Evolutionary conservation across 1,284 basidiomycete species (phyloP).

Genomic region (Ceratobasidium sp.): DNA sequence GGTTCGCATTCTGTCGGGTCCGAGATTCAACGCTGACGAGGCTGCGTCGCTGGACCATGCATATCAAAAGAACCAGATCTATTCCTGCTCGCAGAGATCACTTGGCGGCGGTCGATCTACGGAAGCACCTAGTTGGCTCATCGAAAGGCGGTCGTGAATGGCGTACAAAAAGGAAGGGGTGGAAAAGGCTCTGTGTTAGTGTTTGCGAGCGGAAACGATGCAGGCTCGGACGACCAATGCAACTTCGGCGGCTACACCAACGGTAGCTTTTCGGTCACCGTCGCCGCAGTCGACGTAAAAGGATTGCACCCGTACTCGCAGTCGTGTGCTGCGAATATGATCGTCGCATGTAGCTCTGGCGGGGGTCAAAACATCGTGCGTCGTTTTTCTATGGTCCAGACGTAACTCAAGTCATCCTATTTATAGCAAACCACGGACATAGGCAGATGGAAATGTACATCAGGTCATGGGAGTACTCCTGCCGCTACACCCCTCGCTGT

Average conservation of each 20-base stretch:
- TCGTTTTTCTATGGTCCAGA: conserved; percentile 48
- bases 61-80: conserved; percentile 93
- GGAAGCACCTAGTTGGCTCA: conserved; percentile 94
- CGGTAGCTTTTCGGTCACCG: conserved; percentile 95
- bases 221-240: conserved; percentile 92
- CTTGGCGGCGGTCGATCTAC: conserved; percentile 95
- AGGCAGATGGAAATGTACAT: conserved; percentile 86
- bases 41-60: conserved; percentile 95
- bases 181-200: conserved; percentile 96
- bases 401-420: conserved; percentile 42
- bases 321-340: conserved; percentile 95
- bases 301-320: conserved; percentile 97
- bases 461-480: conserved; percentile 93
- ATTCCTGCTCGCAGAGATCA: conserved; percentile 98
- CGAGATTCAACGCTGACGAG: conserved; percentile 98
- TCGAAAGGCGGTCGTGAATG: conserved; percentile 95
- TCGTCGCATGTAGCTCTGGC: conserved; percentile 96
- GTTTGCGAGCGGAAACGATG: conserved; percentile 98
- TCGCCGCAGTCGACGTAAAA: conserved; percentile 92
- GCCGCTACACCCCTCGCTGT: conserved; percentile 97
- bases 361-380: conserved; percentile 90
- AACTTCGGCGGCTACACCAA: conserved; percentile 99
- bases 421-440: conserved; percentile 93
- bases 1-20: conserved; percentile 95
- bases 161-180: conserved; percentile 89